Conservation (phyloP, 1,284 basidiomycete genomes). For the Melampsora larici-populina region DNA sequence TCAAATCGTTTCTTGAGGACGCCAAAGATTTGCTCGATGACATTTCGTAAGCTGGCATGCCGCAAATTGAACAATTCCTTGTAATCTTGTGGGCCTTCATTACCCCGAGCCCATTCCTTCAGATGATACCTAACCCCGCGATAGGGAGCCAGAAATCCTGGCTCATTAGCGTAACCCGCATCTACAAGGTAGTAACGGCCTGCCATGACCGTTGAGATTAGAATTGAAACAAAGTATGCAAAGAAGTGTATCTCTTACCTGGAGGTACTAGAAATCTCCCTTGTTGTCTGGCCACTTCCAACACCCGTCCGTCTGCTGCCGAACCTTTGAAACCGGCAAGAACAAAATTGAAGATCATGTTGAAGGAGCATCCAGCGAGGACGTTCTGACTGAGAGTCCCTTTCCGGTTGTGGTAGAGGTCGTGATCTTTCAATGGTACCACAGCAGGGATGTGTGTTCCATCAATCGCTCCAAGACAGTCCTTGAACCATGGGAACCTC, state of each 20-base stretch:
- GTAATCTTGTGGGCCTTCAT: background rate
- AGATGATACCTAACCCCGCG: conserved; percentile 54
- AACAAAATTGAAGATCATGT: conserved; percentile 52
- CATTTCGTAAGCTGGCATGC: background rate
- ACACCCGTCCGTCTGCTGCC: conserved; percentile 50
- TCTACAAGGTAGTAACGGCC: background rate
- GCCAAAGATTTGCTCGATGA: background rate
- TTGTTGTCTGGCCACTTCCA: conserved; percentile 50
- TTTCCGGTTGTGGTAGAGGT: conserved; percentile 50
- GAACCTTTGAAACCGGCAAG: conserved; percentile 55
- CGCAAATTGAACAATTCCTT: background rate
- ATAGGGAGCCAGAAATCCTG: conserved; percentile 51
- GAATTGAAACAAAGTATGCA: background rate
- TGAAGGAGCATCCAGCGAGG: conserved; percentile 51
- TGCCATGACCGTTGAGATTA: too few species aligned
- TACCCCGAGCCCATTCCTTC: conserved; percentile 51
- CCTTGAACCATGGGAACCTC: conserved; percentile 49
- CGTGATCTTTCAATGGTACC: conserved; percentile 44
- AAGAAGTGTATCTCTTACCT: background rate
- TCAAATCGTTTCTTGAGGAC: background rate
- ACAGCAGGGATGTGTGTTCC: conserved; percentile 50
- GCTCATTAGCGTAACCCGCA: too few species aligned
- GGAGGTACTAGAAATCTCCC: background rate
- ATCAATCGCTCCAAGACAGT: conserved; percentile 52
- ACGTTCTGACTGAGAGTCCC: conserved; percentile 52